Percentiles rank a stretch among this genome's conserved stretches.
Evolutionary conservation across 108 stramenopile genomes (phyloP).

Genomic region (Skeletonema grethae): DNA sequence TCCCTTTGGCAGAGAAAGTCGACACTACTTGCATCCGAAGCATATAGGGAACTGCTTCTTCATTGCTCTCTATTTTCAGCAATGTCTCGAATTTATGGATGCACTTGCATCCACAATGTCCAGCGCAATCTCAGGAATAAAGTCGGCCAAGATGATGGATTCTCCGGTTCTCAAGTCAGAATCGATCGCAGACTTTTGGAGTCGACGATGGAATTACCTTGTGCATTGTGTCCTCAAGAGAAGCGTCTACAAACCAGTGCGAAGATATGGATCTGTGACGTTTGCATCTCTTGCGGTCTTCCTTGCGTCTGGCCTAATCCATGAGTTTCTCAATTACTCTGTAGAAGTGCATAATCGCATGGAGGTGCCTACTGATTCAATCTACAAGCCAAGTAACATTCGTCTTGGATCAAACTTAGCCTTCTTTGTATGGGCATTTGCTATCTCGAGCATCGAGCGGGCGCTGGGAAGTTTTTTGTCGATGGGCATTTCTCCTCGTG

Average conservation of each 20-base stretch:
- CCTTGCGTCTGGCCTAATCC: constrained; percentile 68
- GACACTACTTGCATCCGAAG: constrained; percentile 9
- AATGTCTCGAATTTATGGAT: constrained; percentile 21
- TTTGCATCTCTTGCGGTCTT: constrained; percentile 57
- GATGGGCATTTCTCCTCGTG: constrained; percentile 34
- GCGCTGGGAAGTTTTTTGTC: constrained; percentile 14
- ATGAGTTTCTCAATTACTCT: constrained; percentile 60
- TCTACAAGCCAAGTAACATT: constrained; percentile 1
- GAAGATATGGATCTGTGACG: constrained; percentile 24
- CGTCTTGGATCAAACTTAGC: constrained; percentile 47
- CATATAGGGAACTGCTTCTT: constrained; percentile 34
- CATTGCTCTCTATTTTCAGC: constrained; percentile 36
- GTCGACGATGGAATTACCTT: constrained; percentile 71
- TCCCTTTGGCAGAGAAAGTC: constrained; percentile 24
- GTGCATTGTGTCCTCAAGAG: constrained; percentile 68
- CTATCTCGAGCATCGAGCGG: constrained; percentile 52
- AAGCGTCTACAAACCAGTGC: constrained; percentile 68
- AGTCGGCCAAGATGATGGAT: constrained; percentile 11
- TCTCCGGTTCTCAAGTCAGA: constrained; percentile 49
- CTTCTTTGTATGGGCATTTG: constrained; percentile 74
- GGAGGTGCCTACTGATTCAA: background rate
- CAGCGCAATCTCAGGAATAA: constrained; percentile 25
- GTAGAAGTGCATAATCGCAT: constrained; percentile 28
- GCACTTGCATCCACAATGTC: constrained; percentile 1
- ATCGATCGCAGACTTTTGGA: constrained; percentile 73